These are phyloP conservation scores for Cutaneotrichosporon spelunceum DNA, from an alignment of 1,284 basidiomycete species.

Conservation along the genomic window DNA sequence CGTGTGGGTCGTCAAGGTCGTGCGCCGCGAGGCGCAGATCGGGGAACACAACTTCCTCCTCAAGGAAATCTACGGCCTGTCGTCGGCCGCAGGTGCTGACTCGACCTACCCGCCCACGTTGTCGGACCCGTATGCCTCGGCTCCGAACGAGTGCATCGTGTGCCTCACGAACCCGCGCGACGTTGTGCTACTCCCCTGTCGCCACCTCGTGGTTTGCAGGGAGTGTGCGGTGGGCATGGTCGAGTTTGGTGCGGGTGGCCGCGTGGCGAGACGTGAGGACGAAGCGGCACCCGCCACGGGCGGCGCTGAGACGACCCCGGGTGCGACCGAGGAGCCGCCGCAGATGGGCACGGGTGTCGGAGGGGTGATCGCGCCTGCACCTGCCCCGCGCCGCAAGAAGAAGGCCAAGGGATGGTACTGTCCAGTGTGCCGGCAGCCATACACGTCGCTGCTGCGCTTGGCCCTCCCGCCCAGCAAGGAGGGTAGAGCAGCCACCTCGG, in stretches of 20 bases:
- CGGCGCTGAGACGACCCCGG: conserved; percentile 15
- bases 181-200: conserved; percentile 81
- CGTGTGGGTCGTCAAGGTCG: conserved; percentile 79
- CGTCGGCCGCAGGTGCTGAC: conserved; percentile 51
- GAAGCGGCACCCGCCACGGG: conserved; percentile 21
- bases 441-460: conserved; percentile 78
- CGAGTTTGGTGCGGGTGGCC: conserved; percentile 86
- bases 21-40: conserved; percentile 76
- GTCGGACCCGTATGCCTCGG: conserved; percentile 62
- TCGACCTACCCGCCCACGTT: conserved; percentile 57
- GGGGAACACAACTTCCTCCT: conserved; percentile 84
- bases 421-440: conserved; percentile 86
- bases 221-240: conserved; percentile 92
- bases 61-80: conserved; percentile 85
- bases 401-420: conserved; percentile 94
- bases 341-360: conserved; percentile 26
- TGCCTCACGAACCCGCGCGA: conserved; percentile 80
- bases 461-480: conserved; percentile 63
- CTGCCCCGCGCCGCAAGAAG: conserved; percentile 64
- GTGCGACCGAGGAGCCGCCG: background rate
- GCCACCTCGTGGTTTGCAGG: conserved; percentile 85
- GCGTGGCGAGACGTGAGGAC: conserved; percentile 53
- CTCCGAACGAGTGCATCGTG: conserved; percentile 79
- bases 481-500: conserved; percentile 12
- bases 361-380: conserved; percentile 22